Conservation (phyloP, 768 basidiomycete species). For the Trametes meyenii region DNA sequence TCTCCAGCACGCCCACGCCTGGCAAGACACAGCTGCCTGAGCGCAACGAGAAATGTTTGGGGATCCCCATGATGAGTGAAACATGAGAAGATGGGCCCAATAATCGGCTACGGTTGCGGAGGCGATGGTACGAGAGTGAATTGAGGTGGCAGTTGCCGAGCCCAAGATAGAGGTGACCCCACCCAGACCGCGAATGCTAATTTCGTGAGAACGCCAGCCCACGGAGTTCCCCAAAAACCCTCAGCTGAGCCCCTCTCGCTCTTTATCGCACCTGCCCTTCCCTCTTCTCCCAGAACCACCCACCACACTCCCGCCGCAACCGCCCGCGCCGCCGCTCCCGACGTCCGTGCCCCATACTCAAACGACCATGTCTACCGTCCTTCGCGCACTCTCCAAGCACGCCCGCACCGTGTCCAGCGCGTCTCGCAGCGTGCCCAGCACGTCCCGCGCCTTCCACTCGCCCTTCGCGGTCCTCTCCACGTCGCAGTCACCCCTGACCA, state of each 20-base stretch:
- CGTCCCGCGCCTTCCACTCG: constrained; percentile 62
- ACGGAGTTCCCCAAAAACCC: constrained; percentile 17
- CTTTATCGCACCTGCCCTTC: background rate
- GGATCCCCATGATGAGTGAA: constrained; percentile 12
- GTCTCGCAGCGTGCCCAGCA: constrained; percentile 26
- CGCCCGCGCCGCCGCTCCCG: constrained; percentile 11
- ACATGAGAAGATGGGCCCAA: constrained; percentile 4
- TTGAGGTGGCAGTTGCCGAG: constrained; percentile 9
- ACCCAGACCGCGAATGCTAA: constrained; percentile 6
- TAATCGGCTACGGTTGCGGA: background rate
- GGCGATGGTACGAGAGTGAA: constrained; percentile 19
- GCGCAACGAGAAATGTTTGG: constrained; percentile 6
- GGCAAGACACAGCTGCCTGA: background rate
- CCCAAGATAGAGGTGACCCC: constrained; percentile 19
- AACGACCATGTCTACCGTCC: constrained; percentile 33
- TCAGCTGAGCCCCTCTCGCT: constrained; percentile 1
- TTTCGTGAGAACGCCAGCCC: constrained; percentile 7
- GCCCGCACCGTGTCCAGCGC: constrained; percentile 34
- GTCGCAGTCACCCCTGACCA: constrained; percentile 38
- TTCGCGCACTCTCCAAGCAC: constrained; percentile 35
- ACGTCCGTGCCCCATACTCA: constrained; percentile 1
- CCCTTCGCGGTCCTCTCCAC: constrained; percentile 57
- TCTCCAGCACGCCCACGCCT: background rate
- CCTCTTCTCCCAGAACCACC: background rate
- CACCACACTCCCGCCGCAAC: background rate